Evolutionary conservation across 2,329 filamentous ascomycete genomes (phyloP).

Genomic region (Septoria linicola): DNA sequence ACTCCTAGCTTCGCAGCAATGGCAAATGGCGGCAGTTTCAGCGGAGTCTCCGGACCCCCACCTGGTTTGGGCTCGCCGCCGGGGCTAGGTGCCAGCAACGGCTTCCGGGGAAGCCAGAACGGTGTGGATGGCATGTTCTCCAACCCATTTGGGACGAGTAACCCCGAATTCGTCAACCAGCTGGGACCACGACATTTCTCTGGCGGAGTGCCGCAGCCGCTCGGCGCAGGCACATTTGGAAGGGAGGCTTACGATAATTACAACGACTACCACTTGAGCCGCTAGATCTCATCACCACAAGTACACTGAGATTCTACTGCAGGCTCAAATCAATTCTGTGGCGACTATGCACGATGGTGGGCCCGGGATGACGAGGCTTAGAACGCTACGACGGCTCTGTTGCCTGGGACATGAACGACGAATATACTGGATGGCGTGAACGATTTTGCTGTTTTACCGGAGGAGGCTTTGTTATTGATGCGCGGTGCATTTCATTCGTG

Average conservation of each 20-base stretch:
- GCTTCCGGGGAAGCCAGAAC: constrained; percentile 21
- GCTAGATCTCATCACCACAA: neutral
- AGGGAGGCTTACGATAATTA: constrained; percentile 23
- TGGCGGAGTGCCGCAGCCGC: constrained; percentile 33
- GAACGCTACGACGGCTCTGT: too few relatives aligned
- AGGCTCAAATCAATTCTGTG: neutral
- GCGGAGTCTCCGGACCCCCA: constrained; percentile 61
- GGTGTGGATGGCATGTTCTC: constrained; percentile 35
- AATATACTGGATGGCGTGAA: neutral
- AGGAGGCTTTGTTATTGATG: neutral
- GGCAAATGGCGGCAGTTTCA: constrained; percentile 67
- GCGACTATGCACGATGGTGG: neutral
- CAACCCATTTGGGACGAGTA: constrained; percentile 30
- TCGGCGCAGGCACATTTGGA: constrained; percentile 31
- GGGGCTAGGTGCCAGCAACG: constrained; percentile 23
- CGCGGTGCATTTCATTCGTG: constrained; percentile 9
- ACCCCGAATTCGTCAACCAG: constrained; percentile 28
- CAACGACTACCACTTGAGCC: constrained; percentile 16
- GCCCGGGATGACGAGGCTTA: too few relatives aligned
- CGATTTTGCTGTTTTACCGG: neutral
- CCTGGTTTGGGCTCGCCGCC: constrained; percentile 77
- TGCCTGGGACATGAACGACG: constrained; percentile 1
- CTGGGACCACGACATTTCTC: constrained; percentile 28
- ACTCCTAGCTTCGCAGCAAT: constrained; percentile 57
- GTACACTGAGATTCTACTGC: neutral